Evolutionary conservation across 2,329 filamentous ascomycete genomes (phyloP).

Genomic region (Lasiodiplodia gonubiensis): DNA sequence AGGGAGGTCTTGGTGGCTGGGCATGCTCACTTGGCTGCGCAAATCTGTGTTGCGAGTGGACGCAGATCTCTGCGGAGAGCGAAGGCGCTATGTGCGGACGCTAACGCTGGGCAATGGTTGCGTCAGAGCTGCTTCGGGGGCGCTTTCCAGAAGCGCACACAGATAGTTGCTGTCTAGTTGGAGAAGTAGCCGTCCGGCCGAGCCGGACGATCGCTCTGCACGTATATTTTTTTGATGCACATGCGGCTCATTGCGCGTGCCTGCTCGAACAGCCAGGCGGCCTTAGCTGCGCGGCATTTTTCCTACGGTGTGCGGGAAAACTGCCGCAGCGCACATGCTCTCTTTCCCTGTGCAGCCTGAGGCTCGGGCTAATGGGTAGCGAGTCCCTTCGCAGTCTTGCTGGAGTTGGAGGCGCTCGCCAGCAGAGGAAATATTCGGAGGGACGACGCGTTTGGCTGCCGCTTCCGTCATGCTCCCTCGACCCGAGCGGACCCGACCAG

Average conservation of each 20-base stretch:
- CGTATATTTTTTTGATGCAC: background rate
- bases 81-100: conserved; percentile 1
- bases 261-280: background rate
- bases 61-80: background rate
- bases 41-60: background rate
- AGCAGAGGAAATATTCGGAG: conserved; percentile 9
- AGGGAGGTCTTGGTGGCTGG: background rate
- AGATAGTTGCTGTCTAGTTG: background rate
- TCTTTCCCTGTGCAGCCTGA: background rate
- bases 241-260: conserved; percentile 11
- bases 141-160: background rate
- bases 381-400: background rate
- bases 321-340: background rate
- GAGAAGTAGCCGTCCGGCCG: conserved; percentile 8
- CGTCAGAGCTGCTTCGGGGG: conserved; percentile 3
- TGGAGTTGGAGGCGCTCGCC: background rate
- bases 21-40: conserved; percentile 2
- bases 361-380: conserved; percentile 15
- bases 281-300: conserved; percentile 12
- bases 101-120: background rate
- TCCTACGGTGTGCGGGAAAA: conserved; percentile 14
- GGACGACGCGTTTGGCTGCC: background rate
- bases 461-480: conserved; percentile 16
- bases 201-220: conserved; percentile 10
- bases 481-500: conserved; percentile 11